These are phyloP conservation scores for Xylaria sp. DNA, from an alignment of 2,329 filamentous ascomycete species.

Conservation along the genomic window DNA sequence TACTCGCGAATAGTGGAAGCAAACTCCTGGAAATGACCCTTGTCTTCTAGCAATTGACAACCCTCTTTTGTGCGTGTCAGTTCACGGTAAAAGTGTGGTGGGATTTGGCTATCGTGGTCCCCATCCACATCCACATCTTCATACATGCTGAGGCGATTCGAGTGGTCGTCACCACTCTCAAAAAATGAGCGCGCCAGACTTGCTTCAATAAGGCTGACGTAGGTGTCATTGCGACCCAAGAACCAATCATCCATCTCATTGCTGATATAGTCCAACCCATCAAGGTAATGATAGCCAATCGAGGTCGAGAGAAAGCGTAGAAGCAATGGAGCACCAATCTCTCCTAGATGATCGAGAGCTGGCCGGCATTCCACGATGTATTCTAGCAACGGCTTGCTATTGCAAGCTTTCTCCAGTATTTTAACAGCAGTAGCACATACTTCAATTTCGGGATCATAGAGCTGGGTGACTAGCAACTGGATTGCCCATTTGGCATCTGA, in stretches of 20 bases:
- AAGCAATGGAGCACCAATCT: constrained; percentile 93
- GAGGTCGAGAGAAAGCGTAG: constrained; percentile 94
- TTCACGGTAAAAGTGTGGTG: constrained; percentile 98
- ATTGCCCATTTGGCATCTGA: constrained; percentile 95
- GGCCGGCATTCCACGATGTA: constrained; percentile 97
- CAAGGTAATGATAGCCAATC: constrained; percentile 96
- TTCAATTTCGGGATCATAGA: constrained; percentile 97
- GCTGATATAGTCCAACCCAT: constrained; percentile 97
- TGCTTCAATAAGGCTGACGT: constrained; percentile 94
- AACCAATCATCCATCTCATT: constrained; percentile 99
- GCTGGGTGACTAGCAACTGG: constrained; percentile 93
- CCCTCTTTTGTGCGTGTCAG: constrained; percentile 92
- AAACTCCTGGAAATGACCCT: constrained; percentile 97
- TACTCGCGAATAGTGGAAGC: constrained; percentile 87
- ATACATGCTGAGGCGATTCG: constrained; percentile 68
- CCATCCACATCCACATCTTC: constrained; percentile 64
- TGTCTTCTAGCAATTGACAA: constrained; percentile 87
- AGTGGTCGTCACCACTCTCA: constrained; percentile 69
- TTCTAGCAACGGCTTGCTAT: constrained; percentile 88
- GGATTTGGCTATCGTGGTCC: constrained; percentile 74
- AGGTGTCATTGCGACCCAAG: constrained; percentile 94
- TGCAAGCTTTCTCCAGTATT: constrained; percentile 96
- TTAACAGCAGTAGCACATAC: constrained; percentile 97
- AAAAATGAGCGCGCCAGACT: constrained; percentile 87
- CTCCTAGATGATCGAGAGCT: constrained; percentile 92